Evolutionary conservation across 1,139 yeast species (phyloP).

Genomic region (Blastobotrys ciferrii): DNA sequence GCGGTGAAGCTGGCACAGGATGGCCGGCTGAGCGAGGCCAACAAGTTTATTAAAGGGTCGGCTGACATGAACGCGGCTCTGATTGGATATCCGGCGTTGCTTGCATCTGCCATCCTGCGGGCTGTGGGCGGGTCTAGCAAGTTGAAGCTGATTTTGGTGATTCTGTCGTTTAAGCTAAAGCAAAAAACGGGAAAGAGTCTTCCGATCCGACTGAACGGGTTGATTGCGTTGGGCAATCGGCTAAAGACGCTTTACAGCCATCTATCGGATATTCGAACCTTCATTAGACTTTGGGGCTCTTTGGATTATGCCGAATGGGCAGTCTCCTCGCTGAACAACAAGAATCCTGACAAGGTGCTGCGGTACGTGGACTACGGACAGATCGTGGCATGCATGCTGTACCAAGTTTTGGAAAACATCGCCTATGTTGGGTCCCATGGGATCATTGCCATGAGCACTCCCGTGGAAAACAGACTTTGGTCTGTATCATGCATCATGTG

Average conservation of each 20-base stretch:
- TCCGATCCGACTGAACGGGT: constrained; percentile 9
- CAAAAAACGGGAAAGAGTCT: constrained; percentile 11
- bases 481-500: constrained; percentile 40
- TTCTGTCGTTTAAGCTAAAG: constrained; percentile 6
- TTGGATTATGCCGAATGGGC: constrained; percentile 41
- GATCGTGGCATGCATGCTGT: constrained; percentile 37
- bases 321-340: constrained; percentile 28
- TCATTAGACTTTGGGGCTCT: constrained; percentile 40
- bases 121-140: constrained; percentile 16
- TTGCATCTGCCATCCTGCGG: constrained; percentile 29
- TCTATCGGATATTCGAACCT: constrained; percentile 41
- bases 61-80: constrained; percentile 26
- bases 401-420: constrained; percentile 43
- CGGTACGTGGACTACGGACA: constrained; percentile 31
- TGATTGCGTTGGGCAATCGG: constrained; percentile 22
- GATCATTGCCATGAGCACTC: constrained; percentile 33
- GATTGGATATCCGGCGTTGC: constrained; percentile 32
- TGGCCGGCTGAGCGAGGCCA: constrained; percentile 13
- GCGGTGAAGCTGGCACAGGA: constrained; percentile 2
- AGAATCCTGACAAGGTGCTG: constrained; percentile 22
- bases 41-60: constrained; percentile 11
- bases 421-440: constrained; percentile 42
- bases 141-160: constrained; percentile 13
- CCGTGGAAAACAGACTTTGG: constrained; percentile 37
- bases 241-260: constrained; percentile 32